phyloP scores from a whole-genome alignment of 352 stramenopile species.

The Globisporangium paroecandrum region DNA sequence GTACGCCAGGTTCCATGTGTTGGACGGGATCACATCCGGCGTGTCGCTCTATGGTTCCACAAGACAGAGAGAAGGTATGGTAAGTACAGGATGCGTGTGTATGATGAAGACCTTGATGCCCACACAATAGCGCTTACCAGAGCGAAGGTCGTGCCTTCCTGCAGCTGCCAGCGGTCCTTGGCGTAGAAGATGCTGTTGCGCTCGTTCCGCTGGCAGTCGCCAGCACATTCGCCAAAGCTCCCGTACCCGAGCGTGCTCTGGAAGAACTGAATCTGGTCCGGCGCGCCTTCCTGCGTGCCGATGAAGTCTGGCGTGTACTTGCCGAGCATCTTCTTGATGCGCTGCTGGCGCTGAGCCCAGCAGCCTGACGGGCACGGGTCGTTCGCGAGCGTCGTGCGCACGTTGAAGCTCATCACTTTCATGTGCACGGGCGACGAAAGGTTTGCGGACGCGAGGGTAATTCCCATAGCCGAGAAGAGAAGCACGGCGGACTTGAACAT shows the following conservation, averaged over 20 bases:
- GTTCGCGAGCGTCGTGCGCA: slow-evolving; percentile 59
- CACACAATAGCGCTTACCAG: slow-evolving; percentile 31
- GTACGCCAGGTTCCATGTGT: slow-evolving; percentile 68
- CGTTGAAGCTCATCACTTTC: slow-evolving; percentile 73
- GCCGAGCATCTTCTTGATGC: slow-evolving; percentile 34
- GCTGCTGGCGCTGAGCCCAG: slow-evolving; percentile 51
- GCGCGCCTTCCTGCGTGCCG: slow-evolving; percentile 56
- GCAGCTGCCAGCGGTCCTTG: slow-evolving; percentile 33
- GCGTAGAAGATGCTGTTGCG: slow-evolving; percentile 71
- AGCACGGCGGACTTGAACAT: slow-evolving; percentile 6
- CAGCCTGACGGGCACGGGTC: slow-evolving; percentile 64
- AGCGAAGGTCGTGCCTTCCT: slow-evolving; percentile 46
- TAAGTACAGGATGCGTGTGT: not conserved
- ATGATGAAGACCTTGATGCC: not conserved
- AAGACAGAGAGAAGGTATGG: not conserved
- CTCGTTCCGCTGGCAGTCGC: slow-evolving; percentile 54
- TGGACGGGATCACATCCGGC: slow-evolving; percentile 46
- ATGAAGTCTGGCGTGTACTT: slow-evolving; percentile 61
- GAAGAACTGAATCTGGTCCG: slow-evolving; percentile 57
- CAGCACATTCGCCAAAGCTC: slow-evolving; percentile 54
- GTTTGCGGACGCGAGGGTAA: not conserved
- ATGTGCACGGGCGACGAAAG: slow-evolving; percentile 9
- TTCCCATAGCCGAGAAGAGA: not conserved
- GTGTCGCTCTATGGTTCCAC: slow-evolving; percentile 48
- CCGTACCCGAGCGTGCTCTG: slow-evolving; percentile 35